Evolutionary conservation across 2,329 filamentous ascomycete genomes (phyloP), one percentile per base, ranked within the genome.

Genomic region (Monilinia fructigena): DNA sequence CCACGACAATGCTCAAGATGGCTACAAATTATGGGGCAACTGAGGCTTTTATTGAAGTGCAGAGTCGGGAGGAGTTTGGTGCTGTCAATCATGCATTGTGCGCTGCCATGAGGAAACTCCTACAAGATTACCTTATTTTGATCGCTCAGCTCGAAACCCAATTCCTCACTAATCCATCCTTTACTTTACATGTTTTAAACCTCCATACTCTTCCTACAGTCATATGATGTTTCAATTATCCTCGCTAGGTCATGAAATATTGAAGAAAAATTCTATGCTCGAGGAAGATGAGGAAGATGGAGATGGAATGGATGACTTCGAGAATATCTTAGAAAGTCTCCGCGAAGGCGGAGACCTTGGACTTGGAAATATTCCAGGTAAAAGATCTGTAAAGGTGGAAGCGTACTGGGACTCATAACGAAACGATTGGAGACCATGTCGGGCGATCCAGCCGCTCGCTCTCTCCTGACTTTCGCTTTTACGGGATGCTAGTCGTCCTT

Each of bases 301-400:
- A 28, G 79, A 82, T 42, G 78, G 80, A 64, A 86, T 89, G 50
- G 84, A 96, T 72, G 91, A 97, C 75, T 90, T 96, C 68, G 94
- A 98, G 71, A 92, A 96, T 72, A 96, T 99, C 68, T 82, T 99
- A 26, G 93, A 97, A 78, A 92, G 91, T 55, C 80, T 99, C 47
- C 87, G 90, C 71, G 92, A 97, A 74, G 93, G 93, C 14, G 92
- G 91, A 20, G 92, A 96, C 70, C 81, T 96, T 38, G 84, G 89
- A 18, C 88, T 90, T 0, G 90, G 90, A 4, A 89, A 89, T 68
- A 89, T 95, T 80, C 87, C 90, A 0, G 89, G 87, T 55, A 96
- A 96, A 97, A 93, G 76, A 89, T 96, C 42, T 98, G 92, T 81
- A 98, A 97, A 80, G 95, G 95, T n/a, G 95, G 95, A 2, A 91